Conservation (phyloP, 179 eudicot species). For the Silene coronaria region DNA sequence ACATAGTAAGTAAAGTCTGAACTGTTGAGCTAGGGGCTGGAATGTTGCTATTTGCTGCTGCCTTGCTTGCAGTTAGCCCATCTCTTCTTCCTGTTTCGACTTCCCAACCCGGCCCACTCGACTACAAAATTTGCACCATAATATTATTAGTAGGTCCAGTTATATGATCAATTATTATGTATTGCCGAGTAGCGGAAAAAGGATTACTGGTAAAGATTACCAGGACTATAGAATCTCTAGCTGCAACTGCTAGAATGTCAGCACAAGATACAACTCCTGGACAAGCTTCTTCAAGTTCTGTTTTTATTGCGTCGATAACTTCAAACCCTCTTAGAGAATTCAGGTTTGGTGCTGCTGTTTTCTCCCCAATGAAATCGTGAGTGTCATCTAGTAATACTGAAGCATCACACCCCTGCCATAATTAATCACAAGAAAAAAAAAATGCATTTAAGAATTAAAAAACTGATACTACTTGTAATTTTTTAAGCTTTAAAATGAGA, state of each 20-base stretch:
- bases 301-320: constrained; percentile 62
- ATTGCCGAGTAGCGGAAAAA: no score
- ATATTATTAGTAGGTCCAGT: no score
- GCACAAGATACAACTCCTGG: constrained; percentile 83
- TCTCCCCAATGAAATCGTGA: constrained; percentile 43
- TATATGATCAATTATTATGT: no score
- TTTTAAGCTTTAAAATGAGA: no score
- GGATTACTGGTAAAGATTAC: constrained; percentile 25
- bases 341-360: constrained; percentile 58
- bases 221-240: constrained; percentile 71
- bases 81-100: constrained; percentile 67
- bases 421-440: neutral
- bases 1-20: constrained; percentile 44
- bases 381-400: constrained; percentile 63
- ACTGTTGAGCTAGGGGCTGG: constrained; percentile 67
- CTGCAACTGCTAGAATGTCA: constrained; percentile 71
- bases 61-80: constrained; percentile 53
- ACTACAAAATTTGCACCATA: constrained; percentile 26
- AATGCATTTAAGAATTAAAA: no score
- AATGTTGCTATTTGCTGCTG: constrained; percentile 62
- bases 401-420: constrained; percentile 68
- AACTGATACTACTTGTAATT: no score
- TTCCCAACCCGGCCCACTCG: constrained; percentile 78
- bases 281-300: constrained; percentile 53
- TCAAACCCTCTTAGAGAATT: constrained; percentile 72